These are phyloP conservation scores for Cladobotryum protrusum DNA, from an alignment of 2,329 filamentous ascomycete genomes.

Conservation along the genomic window DNA sequence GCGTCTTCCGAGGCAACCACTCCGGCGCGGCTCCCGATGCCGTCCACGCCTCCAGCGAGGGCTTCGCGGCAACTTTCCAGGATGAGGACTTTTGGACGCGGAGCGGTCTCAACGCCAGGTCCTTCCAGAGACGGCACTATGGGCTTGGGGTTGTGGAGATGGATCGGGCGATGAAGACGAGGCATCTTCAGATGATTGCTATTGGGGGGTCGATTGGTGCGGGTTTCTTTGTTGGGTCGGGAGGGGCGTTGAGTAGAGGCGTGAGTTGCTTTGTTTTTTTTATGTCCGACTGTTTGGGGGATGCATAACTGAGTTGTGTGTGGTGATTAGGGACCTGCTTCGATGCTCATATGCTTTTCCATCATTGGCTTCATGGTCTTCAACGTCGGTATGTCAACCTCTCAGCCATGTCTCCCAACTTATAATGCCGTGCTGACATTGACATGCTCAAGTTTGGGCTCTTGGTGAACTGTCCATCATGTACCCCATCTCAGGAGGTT, in stretches of 20 bases:
- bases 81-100: constrained; percentile 30
- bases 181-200: constrained; percentile 58
- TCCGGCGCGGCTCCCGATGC: too few species aligned
- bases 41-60: background rate
- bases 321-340: constrained; percentile 30
- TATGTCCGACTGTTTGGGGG: too few species aligned
- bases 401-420: background rate
- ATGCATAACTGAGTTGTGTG: too few species aligned
- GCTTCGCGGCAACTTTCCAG: constrained; percentile 14
- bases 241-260: constrained; percentile 46
- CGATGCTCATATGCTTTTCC: constrained; percentile 44
- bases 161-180: constrained; percentile 45
- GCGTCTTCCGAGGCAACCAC: too few species aligned
- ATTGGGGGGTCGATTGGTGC: constrained; percentile 57
- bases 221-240: constrained; percentile 58
- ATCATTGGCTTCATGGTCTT: constrained; percentile 57
- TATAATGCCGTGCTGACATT: background rate
- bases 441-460: constrained; percentile 39
- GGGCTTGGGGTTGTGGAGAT: constrained; percentile 29
- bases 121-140: constrained; percentile 29
- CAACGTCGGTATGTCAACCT: constrained; percentile 37
- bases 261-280: constrained; percentile 25
- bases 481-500: constrained; percentile 57
- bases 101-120: constrained; percentile 29
- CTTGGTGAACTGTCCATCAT: constrained; percentile 56